Evolutionary conservation across 345 rosid genomes (phyloP).

Genomic region (Salix viminalis): DNA sequence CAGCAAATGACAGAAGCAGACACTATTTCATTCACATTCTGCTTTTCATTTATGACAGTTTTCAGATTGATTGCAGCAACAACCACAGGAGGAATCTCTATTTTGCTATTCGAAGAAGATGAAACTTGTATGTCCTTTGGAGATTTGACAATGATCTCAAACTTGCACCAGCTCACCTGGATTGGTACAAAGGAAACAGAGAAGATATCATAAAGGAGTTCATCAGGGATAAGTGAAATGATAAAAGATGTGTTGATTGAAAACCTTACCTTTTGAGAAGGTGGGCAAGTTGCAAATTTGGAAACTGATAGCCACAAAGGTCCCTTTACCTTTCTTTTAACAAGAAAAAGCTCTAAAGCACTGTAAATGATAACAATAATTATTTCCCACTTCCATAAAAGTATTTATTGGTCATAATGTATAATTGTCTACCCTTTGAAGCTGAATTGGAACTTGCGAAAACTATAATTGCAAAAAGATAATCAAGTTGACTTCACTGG

Average conservation of each 20-base stretch:
- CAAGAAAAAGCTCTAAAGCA: conserved; percentile 90
- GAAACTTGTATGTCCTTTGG: conserved; percentile 58
- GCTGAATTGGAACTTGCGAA: not conserved
- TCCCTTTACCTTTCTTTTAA: conserved; percentile 84
- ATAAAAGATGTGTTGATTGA: conserved; percentile 4
- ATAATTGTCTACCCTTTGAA: not conserved
- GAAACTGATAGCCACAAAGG: conserved; percentile 90
- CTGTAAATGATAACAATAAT: conserved; percentile 43
- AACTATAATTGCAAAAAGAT: not conserved
- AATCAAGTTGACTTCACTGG: not conserved
- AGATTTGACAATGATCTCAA: conserved; percentile 67
- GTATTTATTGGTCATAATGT: not conserved
- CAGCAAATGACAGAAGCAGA: conserved; percentile 88
- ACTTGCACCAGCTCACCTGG: conserved; percentile 98
- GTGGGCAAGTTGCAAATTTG: conserved; percentile 59
- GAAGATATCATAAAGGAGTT: conserved; percentile 6
- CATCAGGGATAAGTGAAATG: conserved; percentile 8
- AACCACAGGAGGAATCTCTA: conserved; percentile 76
- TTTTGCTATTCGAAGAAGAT: conserved; percentile 42
- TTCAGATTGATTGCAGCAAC: conserved; percentile 89
- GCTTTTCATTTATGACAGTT: conserved; percentile 75
- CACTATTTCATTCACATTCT: conserved; percentile 76
- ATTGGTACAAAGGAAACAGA: conserved; percentile 21
- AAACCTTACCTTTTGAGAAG: conserved; percentile 68
- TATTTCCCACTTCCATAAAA: not conserved